Percentiles rank a stretch among this genome's conserved stretches.
Evolutionary conservation across 1,139 yeast genomes (phyloP).

Genomic region (Lodderomyces oxycetoniae): DNA sequence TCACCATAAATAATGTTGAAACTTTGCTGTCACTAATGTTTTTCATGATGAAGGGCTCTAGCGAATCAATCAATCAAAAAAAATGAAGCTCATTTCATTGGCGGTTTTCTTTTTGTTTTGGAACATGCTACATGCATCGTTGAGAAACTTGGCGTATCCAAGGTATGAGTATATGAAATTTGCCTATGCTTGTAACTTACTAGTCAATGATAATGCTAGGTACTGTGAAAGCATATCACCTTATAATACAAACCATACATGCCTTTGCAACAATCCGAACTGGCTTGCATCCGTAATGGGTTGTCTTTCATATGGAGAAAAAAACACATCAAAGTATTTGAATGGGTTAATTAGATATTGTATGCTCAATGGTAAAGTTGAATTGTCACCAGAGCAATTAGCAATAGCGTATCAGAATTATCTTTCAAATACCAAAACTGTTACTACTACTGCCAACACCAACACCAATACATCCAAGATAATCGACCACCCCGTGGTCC

Average conservation of each 20-base stretch:
- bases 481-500: conserved; percentile 5
- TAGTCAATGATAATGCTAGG: conserved; percentile 13
- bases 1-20: no score
- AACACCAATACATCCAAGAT: conserved; percentile 18
- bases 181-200: conserved; percentile 17
- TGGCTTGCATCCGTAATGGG: conserved; percentile 17
- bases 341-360: conserved; percentile 13
- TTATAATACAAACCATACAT: conserved; percentile 8
- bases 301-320: conserved; percentile 11
- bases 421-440: neutral
- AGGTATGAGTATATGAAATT: conserved; percentile 7
- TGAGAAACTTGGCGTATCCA: conserved; percentile 5
- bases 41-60: neutral
- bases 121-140: no score
- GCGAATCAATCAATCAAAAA: neutral
- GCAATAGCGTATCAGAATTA: neutral
- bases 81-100: no score
- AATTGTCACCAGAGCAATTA: neutral
- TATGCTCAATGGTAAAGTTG: conserved; percentile 8
- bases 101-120: no score
- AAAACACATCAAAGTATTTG: conserved; percentile 5
- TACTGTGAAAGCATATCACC: conserved; percentile 13
- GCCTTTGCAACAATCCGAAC: conserved; percentile 13
- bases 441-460: neutral
- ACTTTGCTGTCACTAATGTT: no score